Evolutionary conservation across 106 monocot species (phyloP).

Genomic region (Dioscorea zingiberensis): DNA sequence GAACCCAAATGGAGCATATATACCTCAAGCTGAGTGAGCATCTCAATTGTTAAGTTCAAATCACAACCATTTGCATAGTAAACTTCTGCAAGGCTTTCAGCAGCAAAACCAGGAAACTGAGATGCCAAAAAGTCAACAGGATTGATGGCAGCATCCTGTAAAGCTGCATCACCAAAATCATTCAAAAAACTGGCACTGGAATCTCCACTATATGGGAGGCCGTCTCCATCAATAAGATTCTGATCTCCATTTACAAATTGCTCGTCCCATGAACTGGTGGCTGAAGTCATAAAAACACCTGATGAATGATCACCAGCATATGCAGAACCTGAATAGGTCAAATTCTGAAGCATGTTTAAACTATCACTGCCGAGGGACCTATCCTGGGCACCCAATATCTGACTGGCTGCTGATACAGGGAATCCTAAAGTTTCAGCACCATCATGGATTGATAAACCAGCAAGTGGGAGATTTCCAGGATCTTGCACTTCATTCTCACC

Average conservation of each 20-base stretch:
- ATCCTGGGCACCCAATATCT: conserved; percentile 12
- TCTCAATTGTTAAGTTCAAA: conserved; percentile 60
- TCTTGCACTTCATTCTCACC: conserved; percentile 33
- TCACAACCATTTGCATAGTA: conserved; percentile 61
- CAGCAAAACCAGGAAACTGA: conserved; percentile 56
- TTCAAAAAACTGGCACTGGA: conserved; percentile 24
- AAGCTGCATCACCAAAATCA: conserved; percentile 22
- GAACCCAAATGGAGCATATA: not conserved
- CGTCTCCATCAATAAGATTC: conserved; percentile 20
- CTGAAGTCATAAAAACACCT: conserved; percentile 13
- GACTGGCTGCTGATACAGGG: conserved; percentile 8
- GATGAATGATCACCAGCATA: conserved; percentile 20
- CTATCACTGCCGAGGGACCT: conserved; percentile 12
- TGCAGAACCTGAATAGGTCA: conserved; percentile 17
- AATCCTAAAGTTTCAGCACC: conserved; percentile 28
- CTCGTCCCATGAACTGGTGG: conserved; percentile 35
- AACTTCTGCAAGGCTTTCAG: conserved; percentile 59
- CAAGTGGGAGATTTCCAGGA: conserved; percentile 30
- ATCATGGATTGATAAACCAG: conserved; percentile 63
- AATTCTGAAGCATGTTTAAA: conserved; percentile 13
- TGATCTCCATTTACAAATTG: conserved; percentile 34
- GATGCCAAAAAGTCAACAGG: conserved; percentile 55
- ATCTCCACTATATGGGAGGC: conserved; percentile 22
- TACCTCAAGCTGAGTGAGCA: conserved; percentile 75
- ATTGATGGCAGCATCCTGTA: conserved; percentile 23